These are phyloP conservation scores for Goffeauzyma gilvescens DNA, from an alignment of 768 basidiomycete species.

Conservation along the genomic window DNA sequence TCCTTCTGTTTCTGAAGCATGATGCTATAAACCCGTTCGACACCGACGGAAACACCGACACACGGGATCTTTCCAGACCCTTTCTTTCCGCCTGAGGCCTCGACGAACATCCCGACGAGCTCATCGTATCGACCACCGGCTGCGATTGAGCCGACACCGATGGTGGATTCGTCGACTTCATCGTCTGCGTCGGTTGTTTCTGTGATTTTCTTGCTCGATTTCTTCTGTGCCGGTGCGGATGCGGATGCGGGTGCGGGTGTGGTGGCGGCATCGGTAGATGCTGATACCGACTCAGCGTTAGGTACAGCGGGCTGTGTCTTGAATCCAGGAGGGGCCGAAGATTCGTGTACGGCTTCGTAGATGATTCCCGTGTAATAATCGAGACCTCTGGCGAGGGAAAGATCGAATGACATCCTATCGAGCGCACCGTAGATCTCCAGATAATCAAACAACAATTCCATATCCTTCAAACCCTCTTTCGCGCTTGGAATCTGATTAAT, in stretches of 20 bases:
- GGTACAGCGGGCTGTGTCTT: conserved; percentile 40
- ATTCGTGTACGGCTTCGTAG: conserved; percentile 85
- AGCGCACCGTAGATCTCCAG: conserved; percentile 61
- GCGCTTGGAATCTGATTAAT: conserved; percentile 56
- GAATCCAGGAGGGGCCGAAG: conserved; percentile 78
- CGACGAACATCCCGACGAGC: conserved; percentile 68
- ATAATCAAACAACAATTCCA: conserved; percentile 63
- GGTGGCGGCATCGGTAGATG: too few species aligned
- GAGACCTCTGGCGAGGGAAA: conserved; percentile 88
- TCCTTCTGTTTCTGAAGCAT: conserved; percentile 63
- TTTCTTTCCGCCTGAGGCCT: conserved; percentile 51
- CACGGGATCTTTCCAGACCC: conserved; percentile 46
- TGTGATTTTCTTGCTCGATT: conserved; percentile 7
- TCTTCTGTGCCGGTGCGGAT: conserved; percentile 23
- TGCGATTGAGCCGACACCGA: conserved; percentile 98
- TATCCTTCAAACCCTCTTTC: conserved; percentile 66
- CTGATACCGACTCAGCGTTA: too few species aligned
- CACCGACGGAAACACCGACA: conserved; percentile 75
- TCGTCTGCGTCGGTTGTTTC: conserved; percentile 42
- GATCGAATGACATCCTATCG: conserved; percentile 83
- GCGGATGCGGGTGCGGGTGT: conserved; percentile 24
- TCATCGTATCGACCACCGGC: conserved; percentile 93
- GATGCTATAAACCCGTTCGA: conserved; percentile 82
- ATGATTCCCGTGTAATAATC: conserved; percentile 99
- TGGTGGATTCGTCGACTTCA: conserved; percentile 75